These are phyloP conservation scores for Pterocarpus macrocarpus DNA, from an alignment of 306 rosid genomes.

Conservation along the genomic window DNA sequence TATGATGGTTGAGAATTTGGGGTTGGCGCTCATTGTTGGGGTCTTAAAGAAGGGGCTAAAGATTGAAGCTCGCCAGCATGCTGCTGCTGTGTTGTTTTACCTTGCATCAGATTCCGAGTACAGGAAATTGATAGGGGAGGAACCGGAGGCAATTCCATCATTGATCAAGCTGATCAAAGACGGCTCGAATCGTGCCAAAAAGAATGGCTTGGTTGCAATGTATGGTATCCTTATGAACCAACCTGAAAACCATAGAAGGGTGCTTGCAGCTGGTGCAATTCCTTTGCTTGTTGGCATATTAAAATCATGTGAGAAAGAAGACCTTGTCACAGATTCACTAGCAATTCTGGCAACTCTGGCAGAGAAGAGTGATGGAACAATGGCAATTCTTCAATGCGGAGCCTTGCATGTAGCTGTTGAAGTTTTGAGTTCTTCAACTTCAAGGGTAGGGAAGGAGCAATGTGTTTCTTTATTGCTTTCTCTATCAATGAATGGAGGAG, in stretches of 20 bases:
- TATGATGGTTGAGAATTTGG: conserved; percentile 62
- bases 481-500: conserved; percentile 68
- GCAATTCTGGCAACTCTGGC: conserved; percentile 76
- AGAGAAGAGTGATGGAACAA: conserved; percentile 67
- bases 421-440: conserved; percentile 60
- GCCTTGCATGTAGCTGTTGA: conserved; percentile 56
- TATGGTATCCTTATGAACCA: conserved; percentile 63
- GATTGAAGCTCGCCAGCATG: conserved; percentile 66
- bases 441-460: conserved; percentile 71
- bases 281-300: conserved; percentile 61
- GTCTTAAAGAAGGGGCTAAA: conserved; percentile 65
- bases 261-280: conserved; percentile 60
- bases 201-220: conserved; percentile 77
- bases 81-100: conserved; percentile 79
- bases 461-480: conserved; percentile 77
- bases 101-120: conserved; percentile 70
- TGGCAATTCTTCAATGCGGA: conserved; percentile 50
- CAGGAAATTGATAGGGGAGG: conserved; percentile 62
- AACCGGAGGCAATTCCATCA: conserved; percentile 64
- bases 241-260: conserved; percentile 62
- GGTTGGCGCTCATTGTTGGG: conserved; percentile 60
- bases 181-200: conserved; percentile 62
- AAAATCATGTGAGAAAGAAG: conserved; percentile 57
- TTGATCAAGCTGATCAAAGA: conserved; percentile 60
- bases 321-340: conserved; percentile 63